Evolutionary conservation across 177 flowering plant genomes (phyloP), one percentile per base, ranked within the genome.

Genomic region (Tripterygium wilfordii): DNA sequence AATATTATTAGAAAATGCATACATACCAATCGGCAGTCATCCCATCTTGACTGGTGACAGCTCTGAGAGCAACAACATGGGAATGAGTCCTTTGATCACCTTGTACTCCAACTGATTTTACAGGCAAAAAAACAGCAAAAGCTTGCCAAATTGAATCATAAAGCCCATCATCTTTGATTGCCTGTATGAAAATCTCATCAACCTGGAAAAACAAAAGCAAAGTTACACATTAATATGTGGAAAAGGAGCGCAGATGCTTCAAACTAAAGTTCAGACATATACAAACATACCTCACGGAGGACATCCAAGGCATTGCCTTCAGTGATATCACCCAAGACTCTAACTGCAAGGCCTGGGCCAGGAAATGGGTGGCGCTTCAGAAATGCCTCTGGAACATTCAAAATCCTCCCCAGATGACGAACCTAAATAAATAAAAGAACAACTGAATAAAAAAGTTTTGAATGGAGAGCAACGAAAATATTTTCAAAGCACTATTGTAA

Each of bases 81-180:
- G 92, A 82, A 62, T 89, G 86, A 18, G 97, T 89, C 64, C 99
- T 83, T 59, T 85, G 84, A 71, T 94, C 99, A 37, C 97, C 97
- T 70, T 94, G 99, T 51, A 94, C 99, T 19, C 99, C 99, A 53
- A 87, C 96, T 31, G 97, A 72, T 61, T 67, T 67, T 36, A 80
- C 58, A 0, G 91, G 95, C 65, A 89, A 61, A 67, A 87, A 81
- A 20, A 89, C 97, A 15, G 95, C 97, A 76, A 89, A 94, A 51
- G 99, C 99, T 70, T 94, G 99, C 99, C 99, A 94, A 55, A 94
- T 94, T 12, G 61, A 39, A 71, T 89, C 97, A 60, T 94, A 94
- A 40, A 94, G 68, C 37, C 96, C 97, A 45, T 96, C 97, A 42
- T 87, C 96, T 58, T 76, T 89, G 60, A 94, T 94, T 22, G 97